Evolutionary conservation across 768 basidiomycete species (phyloP).

Genomic region (Suillus paluster): DNA sequence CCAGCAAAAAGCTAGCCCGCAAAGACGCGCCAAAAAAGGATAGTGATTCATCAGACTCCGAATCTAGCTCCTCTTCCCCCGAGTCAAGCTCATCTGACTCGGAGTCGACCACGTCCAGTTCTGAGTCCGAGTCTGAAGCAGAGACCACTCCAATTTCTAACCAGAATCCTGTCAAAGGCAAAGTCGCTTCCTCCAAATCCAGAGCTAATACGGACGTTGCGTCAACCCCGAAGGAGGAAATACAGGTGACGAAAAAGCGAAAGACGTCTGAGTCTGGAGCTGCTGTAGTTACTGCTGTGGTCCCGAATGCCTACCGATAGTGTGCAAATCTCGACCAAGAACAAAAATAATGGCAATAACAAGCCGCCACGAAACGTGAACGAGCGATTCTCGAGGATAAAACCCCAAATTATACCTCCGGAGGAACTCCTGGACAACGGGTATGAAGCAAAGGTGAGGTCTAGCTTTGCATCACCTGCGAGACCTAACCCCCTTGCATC

Average conservation of each 20-base stretch:
- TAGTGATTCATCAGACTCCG: background rate
- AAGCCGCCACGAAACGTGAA: conserved; percentile 45
- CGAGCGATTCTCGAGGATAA: conserved; percentile 81
- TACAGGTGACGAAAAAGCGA: conserved; percentile 61
- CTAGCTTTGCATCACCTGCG: background rate
- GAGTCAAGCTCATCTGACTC: conserved; percentile 18
- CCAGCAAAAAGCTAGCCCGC: background rate
- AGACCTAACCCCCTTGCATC: background rate
- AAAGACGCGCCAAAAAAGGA: background rate
- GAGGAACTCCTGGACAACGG: conserved; percentile 63
- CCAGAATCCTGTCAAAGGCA: background rate
- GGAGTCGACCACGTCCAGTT: conserved; percentile 11
- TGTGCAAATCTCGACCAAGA: conserved; percentile 7
- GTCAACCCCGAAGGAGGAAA: conserved; percentile 13
- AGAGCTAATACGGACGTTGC: conserved; percentile 13
- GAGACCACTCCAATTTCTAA: conserved; percentile 12
- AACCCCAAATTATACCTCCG: conserved; percentile 57
- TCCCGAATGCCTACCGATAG: conserved; percentile 17
- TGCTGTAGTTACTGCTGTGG: conserved; percentile 51
- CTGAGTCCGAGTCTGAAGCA: conserved; percentile 7
- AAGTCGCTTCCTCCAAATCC: conserved; percentile 23
- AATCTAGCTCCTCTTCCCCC: background rate
- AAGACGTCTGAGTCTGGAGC: conserved; percentile 55
- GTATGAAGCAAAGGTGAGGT: conserved; percentile 77
- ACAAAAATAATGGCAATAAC: conserved; percentile 15